Evolutionary conservation across 2,329 filamentous ascomycete genomes (phyloP).

Genomic region (Cladophialophora immunda): DNA sequence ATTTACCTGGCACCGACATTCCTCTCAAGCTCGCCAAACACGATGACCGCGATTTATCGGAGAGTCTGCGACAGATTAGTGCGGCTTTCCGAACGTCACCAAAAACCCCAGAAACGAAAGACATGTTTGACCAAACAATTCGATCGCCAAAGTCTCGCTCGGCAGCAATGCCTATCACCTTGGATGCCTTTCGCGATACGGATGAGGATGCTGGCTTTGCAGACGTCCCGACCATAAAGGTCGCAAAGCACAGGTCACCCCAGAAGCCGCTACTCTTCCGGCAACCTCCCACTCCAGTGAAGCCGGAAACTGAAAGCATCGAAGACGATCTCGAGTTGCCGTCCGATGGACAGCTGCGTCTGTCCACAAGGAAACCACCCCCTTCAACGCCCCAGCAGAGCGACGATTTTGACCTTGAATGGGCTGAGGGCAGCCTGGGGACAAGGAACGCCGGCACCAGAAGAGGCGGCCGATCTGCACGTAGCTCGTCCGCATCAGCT

Average conservation of each 20-base stretch:
- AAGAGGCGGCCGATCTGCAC: constrained; percentile 78
- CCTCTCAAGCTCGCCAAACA: constrained; percentile 71
- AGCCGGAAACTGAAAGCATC: constrained; percentile 69
- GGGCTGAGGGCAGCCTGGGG: constrained; percentile 91
- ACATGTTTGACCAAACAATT: constrained; percentile 45
- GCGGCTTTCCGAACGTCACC: constrained; percentile 51
- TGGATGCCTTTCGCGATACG: constrained; percentile 71
- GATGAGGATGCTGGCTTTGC: constrained; percentile 70
- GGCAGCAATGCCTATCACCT: constrained; percentile 63
- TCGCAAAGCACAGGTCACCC: constrained; percentile 66
- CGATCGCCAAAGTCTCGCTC: constrained; percentile 55
- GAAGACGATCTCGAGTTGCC: constrained; percentile 78
- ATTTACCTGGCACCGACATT: constrained; percentile 68
- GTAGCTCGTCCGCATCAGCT: constrained; percentile 86
- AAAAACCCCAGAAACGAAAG: constrained; percentile 42
- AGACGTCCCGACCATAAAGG: constrained; percentile 73
- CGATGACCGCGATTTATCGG: constrained; percentile 70
- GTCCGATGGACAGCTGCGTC: constrained; percentile 67
- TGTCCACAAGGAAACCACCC: constrained; percentile 68
- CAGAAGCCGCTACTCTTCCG: constrained; percentile 58
- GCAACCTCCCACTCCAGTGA: constrained; percentile 45
- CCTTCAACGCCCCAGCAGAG: constrained; percentile 69
- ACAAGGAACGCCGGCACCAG: constrained; percentile 88
- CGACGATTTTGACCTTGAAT: constrained; percentile 83
- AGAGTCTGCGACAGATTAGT: constrained; percentile 73